Base-by-base conservation (phyloP, 208 protist species). In the Vickermania spadyakhi region DNA sequence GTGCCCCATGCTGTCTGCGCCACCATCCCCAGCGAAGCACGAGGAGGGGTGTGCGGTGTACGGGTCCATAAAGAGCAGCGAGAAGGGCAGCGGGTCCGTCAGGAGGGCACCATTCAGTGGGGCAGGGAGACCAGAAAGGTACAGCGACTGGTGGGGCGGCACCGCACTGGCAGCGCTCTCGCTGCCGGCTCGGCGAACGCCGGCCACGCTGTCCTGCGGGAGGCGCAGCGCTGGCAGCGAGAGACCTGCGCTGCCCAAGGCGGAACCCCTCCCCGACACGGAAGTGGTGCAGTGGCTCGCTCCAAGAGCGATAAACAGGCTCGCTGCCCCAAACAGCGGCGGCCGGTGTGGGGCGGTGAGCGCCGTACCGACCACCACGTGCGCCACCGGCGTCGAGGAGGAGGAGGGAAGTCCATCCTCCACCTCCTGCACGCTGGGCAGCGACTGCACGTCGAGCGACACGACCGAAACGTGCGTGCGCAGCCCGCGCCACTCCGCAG, bases 71-170 rank as follows among this genome's bases (percentile, higher is more conserved):
- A 49, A 59, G 14, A 59, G n/a, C 7, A 59, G 23, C 25, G 28
- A 11, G 27, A 59, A 45, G 27, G 55, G 55, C 28, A 59, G 7
- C 5, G 55, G 55, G 55, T 41, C 23, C 26, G 26, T 7, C n/a
- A 14, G 5, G 14, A 59, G n/a, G 11, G 29, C 55, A 4, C n/a
- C 27, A 5, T 5, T 11, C 5, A 59, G n/a, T 7, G 14, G 28
- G 5, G 55, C 18, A 28, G 55, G 55, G 5, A 59, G 55, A 5
- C 29, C 55, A 18, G 26, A 14, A 21, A 59, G 4, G 55, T 59
- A 59, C 51, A 55, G 21, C 13, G 51, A 45, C 27, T 25, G 4
- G 14, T 14, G n/a, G 4, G 27, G 55, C 25, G 55, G 11, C 4
- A 22, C 7, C 5, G 28, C 7, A 11, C 25, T 45, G 28, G 27